Evolutionary conservation across 2,329 filamentous ascomycete genomes (phyloP), one percentile per base, ranked within the genome.

Genomic region (Diplodia seriata): DNA sequence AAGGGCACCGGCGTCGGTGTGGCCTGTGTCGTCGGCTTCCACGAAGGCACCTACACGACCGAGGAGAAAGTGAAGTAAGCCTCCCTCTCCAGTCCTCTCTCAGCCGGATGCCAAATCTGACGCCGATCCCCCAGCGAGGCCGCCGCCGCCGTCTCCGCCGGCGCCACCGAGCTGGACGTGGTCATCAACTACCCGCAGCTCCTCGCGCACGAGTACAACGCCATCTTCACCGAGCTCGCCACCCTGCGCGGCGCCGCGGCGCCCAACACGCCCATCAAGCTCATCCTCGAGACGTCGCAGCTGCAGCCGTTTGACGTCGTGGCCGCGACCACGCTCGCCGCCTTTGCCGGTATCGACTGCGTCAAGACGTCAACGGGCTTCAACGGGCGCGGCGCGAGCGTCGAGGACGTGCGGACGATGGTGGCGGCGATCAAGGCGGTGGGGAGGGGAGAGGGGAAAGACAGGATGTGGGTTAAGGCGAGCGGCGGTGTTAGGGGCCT

Each of bases 361-460:
- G 83, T 89, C 69, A 89, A 89, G 77, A 89, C 87, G 0, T 84
- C 82, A 36, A 89, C 87, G 1, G 87, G 87, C 1, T 88, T 87
- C 75, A 82, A 83, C 61, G 86, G 86, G 0, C 78, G 79, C 0
- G 86, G 86, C 9, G 86, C 86, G 0, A 83, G 74, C 43, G 77
- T 82, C 18, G 81, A 85, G 63, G 78, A 86, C 71, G 85, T 89
- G 29, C 76, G 80, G 59, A 73, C 86, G 33, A 89, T 89, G 86
- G 79, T 81, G 14, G 79, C 80, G 11, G 81, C 81, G 3, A 82
- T 82, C 12, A 80, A 84, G 70, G 43, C 74, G 36, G 72, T 85
- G n/a, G 79, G 72, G 33, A 78, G 67, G 70, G 75, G 70, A 71
- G 69, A 68, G 18, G 72, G 72, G 2, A 68, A 64, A 43, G 72